Evolutionary conservation across 2,329 filamentous ascomycete genomes (phyloP).

Genomic region (Verticillium nonalfalfae): DNA sequence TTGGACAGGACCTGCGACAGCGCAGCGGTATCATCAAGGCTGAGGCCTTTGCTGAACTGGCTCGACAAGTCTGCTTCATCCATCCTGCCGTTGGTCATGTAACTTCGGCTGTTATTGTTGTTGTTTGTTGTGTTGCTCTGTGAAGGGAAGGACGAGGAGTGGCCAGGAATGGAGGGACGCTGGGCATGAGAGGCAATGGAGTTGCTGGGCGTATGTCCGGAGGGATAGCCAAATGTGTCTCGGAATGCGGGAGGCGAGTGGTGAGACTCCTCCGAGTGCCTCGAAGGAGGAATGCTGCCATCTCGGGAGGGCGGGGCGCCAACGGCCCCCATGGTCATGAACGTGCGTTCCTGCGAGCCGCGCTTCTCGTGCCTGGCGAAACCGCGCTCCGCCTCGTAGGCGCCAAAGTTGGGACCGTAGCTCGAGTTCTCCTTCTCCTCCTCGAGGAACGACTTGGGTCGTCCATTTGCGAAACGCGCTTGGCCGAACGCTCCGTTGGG

Average conservation of each 20-base stretch:
- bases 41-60: constrained; percentile 24
- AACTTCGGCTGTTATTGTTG: constrained; percentile 8
- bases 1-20: constrained; percentile 9
- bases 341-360: constrained; percentile 30
- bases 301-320: constrained; percentile 37
- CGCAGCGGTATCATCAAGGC: constrained; percentile 22
- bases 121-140: constrained; percentile 25
- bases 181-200: constrained; percentile 35
- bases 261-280: constrained; percentile 40
- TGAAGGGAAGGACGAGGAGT: constrained; percentile 39
- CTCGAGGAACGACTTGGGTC: constrained; percentile 28
- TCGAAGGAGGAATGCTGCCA: constrained; percentile 48
- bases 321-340: constrained; percentile 34
- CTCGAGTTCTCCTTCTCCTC: constrained; percentile 25
- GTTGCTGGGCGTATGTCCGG: constrained; percentile 33
- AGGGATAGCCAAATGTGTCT: constrained; percentile 20
- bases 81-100: constrained; percentile 27
- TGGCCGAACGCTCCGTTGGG: constrained; percentile 19
- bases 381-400: constrained; percentile 2
- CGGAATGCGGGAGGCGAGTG: constrained; percentile 20
- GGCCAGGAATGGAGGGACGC: constrained; percentile 33
- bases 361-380: constrained; percentile 22
- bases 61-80: constrained; percentile 28
- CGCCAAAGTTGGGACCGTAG: constrained; percentile 13
- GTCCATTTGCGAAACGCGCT: constrained; percentile 22